These are phyloP conservation scores for Biscogniauxia sp. DNA, from an alignment of 2,329 filamentous ascomycete species.

Conservation along the genomic window DNA sequence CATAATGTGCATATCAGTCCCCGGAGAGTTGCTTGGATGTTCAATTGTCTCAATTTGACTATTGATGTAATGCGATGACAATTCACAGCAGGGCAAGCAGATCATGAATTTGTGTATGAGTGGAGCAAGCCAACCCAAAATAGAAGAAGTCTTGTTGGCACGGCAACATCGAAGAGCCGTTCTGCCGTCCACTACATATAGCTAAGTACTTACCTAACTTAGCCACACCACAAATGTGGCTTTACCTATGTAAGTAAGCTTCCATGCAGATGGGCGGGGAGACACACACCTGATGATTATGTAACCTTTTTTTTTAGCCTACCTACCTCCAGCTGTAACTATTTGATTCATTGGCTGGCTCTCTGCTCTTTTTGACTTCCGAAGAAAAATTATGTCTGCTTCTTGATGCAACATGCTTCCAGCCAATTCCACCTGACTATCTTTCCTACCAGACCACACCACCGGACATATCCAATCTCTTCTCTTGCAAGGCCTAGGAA, in stretches of 20 bases:
- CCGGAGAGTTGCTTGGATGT: conserved; percentile 5
- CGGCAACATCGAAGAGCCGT: conserved; percentile 12
- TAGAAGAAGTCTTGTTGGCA: conserved; percentile 13
- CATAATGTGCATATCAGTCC: conserved; percentile 10
- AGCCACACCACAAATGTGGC: no score
- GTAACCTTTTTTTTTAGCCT: no score
- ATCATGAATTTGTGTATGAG: conserved; percentile 12
- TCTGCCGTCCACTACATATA: no score
- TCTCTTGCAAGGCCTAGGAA: background rate
- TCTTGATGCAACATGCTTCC: background rate
- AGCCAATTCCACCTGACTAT: background rate
- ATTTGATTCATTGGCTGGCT: background rate
- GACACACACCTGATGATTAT: no score
- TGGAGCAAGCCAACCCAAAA: conserved; percentile 8
- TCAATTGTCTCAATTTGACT: conserved; percentile 2
- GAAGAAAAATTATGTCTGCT: background rate
- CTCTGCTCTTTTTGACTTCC: background rate
- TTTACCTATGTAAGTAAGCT: no score
- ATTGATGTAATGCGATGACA: background rate
- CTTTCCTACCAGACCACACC: background rate
- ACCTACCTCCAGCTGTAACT: no score
- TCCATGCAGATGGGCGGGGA: no score
- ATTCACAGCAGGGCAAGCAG: conserved; percentile 3
- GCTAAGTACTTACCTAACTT: background rate
- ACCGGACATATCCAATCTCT: background rate